phyloP scores from a whole-genome alignment of 2,329 filamentous ascomycete species.

The Fusarium sp. region DNA sequence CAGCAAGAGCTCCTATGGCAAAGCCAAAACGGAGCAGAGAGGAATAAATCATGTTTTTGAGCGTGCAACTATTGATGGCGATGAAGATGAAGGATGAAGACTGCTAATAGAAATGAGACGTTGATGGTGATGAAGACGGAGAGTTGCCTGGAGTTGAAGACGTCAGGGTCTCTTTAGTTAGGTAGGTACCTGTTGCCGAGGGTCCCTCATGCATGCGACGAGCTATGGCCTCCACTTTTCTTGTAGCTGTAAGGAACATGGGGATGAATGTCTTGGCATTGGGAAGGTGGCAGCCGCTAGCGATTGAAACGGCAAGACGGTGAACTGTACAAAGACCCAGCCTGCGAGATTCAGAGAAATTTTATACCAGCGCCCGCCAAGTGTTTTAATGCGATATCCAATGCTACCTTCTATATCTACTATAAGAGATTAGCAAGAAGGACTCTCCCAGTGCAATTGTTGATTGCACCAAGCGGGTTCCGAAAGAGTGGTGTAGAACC shows the following conservation, averaged over 20 bases:
- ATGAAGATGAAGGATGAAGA: constrained; percentile 8
- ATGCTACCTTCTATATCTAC: neutral
- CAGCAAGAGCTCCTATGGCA: constrained; percentile 49
- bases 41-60: constrained; percentile 28
- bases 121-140: constrained; percentile 24
- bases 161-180: constrained; percentile 17
- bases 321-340: neutral
- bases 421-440: neutral
- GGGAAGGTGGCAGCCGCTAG: constrained; percentile 12
- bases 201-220: neutral
- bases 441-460: neutral
- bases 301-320: neutral
- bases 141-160: constrained; percentile 31
- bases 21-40: constrained; percentile 46
- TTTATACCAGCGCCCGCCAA: neutral
- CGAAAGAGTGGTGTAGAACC: neutral
- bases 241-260: constrained; percentile 18
- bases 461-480: neutral
- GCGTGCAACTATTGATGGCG: constrained; percentile 3
- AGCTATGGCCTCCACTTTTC: constrained; percentile 35
- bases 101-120: constrained; percentile 9
- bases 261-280: constrained; percentile 1
- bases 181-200: neutral
- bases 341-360: neutral
- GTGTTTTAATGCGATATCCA: neutral